Conservation (phyloP, 2,329 filamentous ascomycete genomes). For the Fusarium coffeatum region DNA sequence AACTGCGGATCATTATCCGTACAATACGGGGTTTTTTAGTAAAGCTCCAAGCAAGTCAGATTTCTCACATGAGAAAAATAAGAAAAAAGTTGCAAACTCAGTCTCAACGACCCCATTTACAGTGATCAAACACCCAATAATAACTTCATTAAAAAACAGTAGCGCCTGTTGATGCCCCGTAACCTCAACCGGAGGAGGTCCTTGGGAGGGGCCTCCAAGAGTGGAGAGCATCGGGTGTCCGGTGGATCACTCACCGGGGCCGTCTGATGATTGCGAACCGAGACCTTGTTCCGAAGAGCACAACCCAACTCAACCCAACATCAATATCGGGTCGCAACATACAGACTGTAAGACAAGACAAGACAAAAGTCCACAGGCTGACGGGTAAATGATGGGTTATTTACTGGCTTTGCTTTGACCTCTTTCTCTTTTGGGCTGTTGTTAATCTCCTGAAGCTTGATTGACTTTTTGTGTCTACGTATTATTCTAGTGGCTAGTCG, state of each 20-base stretch:
- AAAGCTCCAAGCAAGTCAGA: not conserved
- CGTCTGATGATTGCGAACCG: conserved; percentile 31
- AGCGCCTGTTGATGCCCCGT: conserved; percentile 26
- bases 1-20: not conserved
- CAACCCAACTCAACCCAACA: conserved; percentile 10
- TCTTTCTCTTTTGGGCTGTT: conserved; percentile 13
- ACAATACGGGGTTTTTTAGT: not conserved
- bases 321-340: conserved; percentile 7
- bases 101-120: not conserved
- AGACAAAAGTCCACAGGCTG: not conserved
- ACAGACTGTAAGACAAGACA: not conserved
- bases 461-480: conserved; percentile 2
- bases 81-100: conserved; percentile 10
- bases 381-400: not conserved
- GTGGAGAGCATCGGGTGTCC: conserved; percentile 32
- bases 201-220: conserved; percentile 22
- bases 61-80: conserved; percentile 1
- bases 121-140: conserved; percentile 17
- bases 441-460: conserved; percentile 18
- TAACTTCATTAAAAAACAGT: conserved; percentile 12
- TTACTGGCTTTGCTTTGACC: conserved; percentile 11
- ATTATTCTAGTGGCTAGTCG: not conserved
- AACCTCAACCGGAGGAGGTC: conserved; percentile 32
- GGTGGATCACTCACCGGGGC: conserved; percentile 29
- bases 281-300: conserved; percentile 34